Evolutionary conservation across 1,284 basidiomycete genomes (phyloP), one percentile per base, ranked within the genome.

Genomic region (Stereum hirsutum): DNA sequence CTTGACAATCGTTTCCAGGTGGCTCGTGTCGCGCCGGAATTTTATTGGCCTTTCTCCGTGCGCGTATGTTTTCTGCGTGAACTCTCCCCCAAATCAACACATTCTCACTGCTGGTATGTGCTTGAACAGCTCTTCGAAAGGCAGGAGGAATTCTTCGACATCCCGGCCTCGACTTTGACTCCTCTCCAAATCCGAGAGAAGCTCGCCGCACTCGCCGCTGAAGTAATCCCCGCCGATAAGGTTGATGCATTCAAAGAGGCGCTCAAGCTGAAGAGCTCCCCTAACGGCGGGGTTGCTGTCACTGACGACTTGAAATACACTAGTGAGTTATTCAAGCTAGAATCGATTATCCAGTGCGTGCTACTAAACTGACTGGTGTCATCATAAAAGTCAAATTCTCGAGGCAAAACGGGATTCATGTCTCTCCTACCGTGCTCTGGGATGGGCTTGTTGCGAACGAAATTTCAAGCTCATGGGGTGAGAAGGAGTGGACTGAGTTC

Each of bases 371-470:
- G n/a, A 27, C 11, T 6, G 6, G 27, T 26, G 38, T 45, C 47
- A 41, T 24, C 14, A 43, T 34, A 19, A 30, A 50, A 85, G 81
- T 92, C 67, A 95, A 95, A 65, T 83, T 87, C 58, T 81, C 89
- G 5, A 73, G 93, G 49, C 93, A 96, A 69, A 96, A 96, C 52
- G 73, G 88, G 5, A 81, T 96, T 42, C 93, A 96, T 54, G 89
- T 95, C 41, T 94, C 91, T 25, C 92, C 93, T 2, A 91, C 91
- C 7, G 85, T 78, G 0, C 65, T 92, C 2, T 89, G 84, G 78
- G 85, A 93, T 56, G 94, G 94, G 6, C 66, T 98, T 26, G 61
- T 92, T 45, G 87, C 81, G 17, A 74, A 69, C 38, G 80, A 87
- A 47, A 74, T 96, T 36, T 89, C 85, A 3, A 91, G 87, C 52